phyloP scores from a whole-genome alignment of 2,329 filamentous ascomycete genomes.

The Triangularia verruculosa region DNA sequence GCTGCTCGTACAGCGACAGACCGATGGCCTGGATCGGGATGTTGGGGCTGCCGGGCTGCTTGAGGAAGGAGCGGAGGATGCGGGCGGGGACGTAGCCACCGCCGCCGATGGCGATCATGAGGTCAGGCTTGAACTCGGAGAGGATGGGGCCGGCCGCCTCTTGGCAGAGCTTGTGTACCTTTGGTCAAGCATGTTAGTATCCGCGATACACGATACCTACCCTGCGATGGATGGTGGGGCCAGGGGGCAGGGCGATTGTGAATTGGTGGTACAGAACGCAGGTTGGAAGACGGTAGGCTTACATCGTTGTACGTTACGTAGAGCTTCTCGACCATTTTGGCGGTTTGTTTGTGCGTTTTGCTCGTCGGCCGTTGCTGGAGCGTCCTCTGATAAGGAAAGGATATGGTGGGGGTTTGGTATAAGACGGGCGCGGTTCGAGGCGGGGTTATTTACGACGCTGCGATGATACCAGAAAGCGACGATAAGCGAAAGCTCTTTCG shows the following conservation, averaged over 20 bases:
- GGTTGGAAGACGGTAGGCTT: slow-evolving; percentile 34
- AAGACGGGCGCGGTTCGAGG: not conserved
- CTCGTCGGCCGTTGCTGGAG: not conserved
- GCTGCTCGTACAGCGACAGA: slow-evolving; percentile 90
- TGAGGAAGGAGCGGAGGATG: slow-evolving; percentile 96
- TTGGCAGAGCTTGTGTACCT: slow-evolving; percentile 98
- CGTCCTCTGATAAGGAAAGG: not conserved
- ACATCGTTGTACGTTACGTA: slow-evolving; percentile 94
- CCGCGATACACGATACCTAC: not conserved
- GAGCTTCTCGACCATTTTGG: slow-evolving; percentile 76
- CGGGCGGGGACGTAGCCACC: slow-evolving; percentile 96
- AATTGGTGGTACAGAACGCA: not conserved
- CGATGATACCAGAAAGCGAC: slow-evolving; percentile 1
- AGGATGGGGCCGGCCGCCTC: slow-evolving; percentile 78
- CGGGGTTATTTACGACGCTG: slow-evolving; percentile 4
- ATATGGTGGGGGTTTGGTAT: slow-evolving; percentile 2
- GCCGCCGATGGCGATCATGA: slow-evolving; percentile 98
- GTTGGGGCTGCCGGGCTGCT: slow-evolving; percentile 80
- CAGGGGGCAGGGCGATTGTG: not conserved
- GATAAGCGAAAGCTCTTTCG: slow-evolving; percentile 3
- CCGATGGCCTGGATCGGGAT: slow-evolving; percentile 99
- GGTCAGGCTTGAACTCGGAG: slow-evolving; percentile 80
- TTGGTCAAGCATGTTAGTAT: slow-evolving; percentile 12
- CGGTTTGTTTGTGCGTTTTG: slow-evolving; percentile 16
- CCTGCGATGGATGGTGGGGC: not conserved